phyloP scores from a whole-genome alignment of 495 filamentous ascomycete genomes.

The Trichoderma erinaceum region DNA sequence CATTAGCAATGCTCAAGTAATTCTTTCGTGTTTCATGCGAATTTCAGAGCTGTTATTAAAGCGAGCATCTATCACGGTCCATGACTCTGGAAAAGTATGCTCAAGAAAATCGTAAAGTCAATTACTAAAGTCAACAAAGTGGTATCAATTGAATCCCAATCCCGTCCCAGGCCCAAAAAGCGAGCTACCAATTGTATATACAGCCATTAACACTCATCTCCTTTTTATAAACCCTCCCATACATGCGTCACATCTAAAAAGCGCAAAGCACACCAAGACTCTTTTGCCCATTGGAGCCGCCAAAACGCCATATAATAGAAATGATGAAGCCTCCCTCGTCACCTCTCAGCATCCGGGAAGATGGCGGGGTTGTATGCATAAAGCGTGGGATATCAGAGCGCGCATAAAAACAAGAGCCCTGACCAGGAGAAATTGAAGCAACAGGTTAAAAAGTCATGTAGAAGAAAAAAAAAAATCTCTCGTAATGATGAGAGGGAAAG shows the following conservation, averaged over 20 bases:
- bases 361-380: background rate
- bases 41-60: background rate
- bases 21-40: too few species aligned
- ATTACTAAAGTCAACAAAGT: background rate
- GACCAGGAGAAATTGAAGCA: background rate
- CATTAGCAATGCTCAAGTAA: too few species aligned
- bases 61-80: too few species aligned
- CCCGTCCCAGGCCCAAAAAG: constrained; percentile 1
- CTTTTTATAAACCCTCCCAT: background rate
- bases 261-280: background rate
- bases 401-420: background rate
- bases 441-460: background rate
- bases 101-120: too few species aligned
- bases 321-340: background rate
- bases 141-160: constrained; percentile 9
- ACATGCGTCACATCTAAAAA: background rate
- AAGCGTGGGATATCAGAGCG: constrained; percentile 1
- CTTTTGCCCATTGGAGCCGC: background rate
- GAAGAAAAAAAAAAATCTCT: background rate
- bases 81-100: too few species aligned
- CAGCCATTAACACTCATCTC: constrained; percentile 1
- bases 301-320: background rate
- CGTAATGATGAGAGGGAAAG: background rate
- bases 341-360: background rate
- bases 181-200: constrained; percentile 5